These are phyloP conservation scores for Xylaria sp. DNA, from an alignment of 2,329 filamentous ascomycete genomes.

Conservation along the genomic window DNA sequence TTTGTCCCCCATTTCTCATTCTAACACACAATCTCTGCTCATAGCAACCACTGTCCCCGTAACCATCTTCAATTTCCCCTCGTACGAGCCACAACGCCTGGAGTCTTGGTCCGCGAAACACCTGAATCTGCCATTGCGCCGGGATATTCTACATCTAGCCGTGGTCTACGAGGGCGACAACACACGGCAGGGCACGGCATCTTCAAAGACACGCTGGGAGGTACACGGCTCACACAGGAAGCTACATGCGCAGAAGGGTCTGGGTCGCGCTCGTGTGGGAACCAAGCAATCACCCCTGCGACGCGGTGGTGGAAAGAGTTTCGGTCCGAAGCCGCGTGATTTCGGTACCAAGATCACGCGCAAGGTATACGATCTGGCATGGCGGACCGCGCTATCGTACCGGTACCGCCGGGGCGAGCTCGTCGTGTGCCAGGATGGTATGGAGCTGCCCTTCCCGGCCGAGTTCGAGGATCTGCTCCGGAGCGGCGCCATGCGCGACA, in stretches of 20 bases:
- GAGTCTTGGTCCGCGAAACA: slow-evolving; percentile 83
- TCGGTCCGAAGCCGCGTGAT: slow-evolving; percentile 91
- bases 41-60: slow-evolving; percentile 74
- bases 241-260: slow-evolving; percentile 86
- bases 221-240: slow-evolving; percentile 87
- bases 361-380: slow-evolving; percentile 96
- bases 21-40: slow-evolving; percentile 21
- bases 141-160: slow-evolving; percentile 91
- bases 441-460: slow-evolving; percentile 70
- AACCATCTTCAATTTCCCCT: slow-evolving; percentile 90
- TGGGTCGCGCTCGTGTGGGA: slow-evolving; percentile 81
- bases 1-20: background rate
- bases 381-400: slow-evolving; percentile 93
- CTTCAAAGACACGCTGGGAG: slow-evolving; percentile 81
- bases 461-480: slow-evolving; percentile 58
- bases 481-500: slow-evolving; percentile 52
- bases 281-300: slow-evolving; percentile 83
- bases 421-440: slow-evolving; percentile 81
- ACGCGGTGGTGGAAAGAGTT: slow-evolving; percentile 85
- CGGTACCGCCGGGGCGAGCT: slow-evolving; percentile 88
- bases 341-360: slow-evolving; percentile 84
- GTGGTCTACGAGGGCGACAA: slow-evolving; percentile 92
- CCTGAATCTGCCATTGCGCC: slow-evolving; percentile 85
- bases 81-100: slow-evolving; percentile 83
- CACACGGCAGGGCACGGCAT: slow-evolving; percentile 87